phyloP scores from a whole-genome alignment of 1,139 yeast species.

The Magnusiomyces sp. region DNA sequence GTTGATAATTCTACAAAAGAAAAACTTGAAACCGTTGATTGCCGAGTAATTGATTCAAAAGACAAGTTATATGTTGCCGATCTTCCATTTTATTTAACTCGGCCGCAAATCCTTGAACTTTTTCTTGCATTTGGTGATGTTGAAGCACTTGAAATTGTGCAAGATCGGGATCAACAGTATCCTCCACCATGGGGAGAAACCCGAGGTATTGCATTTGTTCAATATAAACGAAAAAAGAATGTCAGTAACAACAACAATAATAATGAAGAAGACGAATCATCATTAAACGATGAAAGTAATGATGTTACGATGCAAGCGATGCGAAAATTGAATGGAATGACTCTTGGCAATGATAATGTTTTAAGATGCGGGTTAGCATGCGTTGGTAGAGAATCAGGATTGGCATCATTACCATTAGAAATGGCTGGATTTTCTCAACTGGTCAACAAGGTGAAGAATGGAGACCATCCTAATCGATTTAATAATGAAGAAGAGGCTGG shows the following conservation, averaged over 20 bases:
- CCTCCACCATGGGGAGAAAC: constrained; percentile 27
- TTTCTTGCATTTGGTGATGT: constrained; percentile 35
- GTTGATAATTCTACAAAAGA: background rate
- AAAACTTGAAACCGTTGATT: background rate
- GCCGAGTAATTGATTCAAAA: constrained; percentile 19
- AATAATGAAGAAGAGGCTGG: constrained; percentile 2
- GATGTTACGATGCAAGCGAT: constrained; percentile 3
- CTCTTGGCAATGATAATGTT: constrained; percentile 28
- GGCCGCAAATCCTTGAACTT: constrained; percentile 33
- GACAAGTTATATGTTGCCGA: constrained; percentile 35
- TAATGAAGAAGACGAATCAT: background rate
- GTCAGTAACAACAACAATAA: background rate
- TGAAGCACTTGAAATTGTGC: constrained; percentile 28
- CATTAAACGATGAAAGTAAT: constrained; percentile 15
- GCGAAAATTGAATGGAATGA: constrained; percentile 25
- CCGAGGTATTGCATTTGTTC: constrained; percentile 40
- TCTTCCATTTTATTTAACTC: constrained; percentile 35
- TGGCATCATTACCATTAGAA: constrained; percentile 21
- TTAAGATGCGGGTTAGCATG: constrained; percentile 30
- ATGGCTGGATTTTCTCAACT: constrained; percentile 20
- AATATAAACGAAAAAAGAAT: constrained; percentile 21
- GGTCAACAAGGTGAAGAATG: constrained; percentile 13
- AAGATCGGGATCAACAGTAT: constrained; percentile 25
- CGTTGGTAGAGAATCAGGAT: constrained; percentile 26
- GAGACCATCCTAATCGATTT: constrained; percentile 4